Evolutionary conservation across 1,139 yeast genomes (phyloP).

Genomic region (Pichia sp.): DNA sequence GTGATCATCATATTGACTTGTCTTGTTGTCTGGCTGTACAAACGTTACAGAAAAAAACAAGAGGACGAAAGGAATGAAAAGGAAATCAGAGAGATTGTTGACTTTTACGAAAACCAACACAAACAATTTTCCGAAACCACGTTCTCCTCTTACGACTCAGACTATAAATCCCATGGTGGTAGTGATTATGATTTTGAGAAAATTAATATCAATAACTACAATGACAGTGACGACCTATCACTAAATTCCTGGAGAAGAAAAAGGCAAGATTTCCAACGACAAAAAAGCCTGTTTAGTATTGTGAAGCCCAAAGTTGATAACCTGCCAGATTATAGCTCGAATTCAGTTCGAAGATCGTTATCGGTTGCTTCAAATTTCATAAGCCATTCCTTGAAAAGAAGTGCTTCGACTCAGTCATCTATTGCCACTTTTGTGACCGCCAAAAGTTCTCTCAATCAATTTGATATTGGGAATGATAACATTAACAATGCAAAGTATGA

Average conservation of each 20-base stretch:
- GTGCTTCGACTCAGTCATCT: constrained; percentile 29
- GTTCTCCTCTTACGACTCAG: constrained; percentile 23
- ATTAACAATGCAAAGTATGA: not conserved
- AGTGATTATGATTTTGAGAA: constrained; percentile 21
- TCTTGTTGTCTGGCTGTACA: constrained; percentile 23
- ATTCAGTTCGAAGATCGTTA: constrained; percentile 23
- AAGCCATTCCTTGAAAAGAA: constrained; percentile 25
- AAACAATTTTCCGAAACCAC: constrained; percentile 22
- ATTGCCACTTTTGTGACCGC: constrained; percentile 26
- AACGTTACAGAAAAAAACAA: constrained; percentile 24
- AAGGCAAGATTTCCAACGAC: constrained; percentile 43
- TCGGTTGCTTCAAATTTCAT: constrained; percentile 27
- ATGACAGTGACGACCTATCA: constrained; percentile 42
- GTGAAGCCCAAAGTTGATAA: constrained; percentile 2
- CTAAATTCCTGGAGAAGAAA: constrained; percentile 50
- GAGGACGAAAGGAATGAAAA: constrained; percentile 29
- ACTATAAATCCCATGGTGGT: constrained; percentile 15
- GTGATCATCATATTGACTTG: constrained; percentile 24
- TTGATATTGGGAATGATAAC: not conserved
- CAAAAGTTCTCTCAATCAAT: constrained; percentile 9
- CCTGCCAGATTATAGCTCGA: constrained; percentile 5
- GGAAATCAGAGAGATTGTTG: constrained; percentile 31
- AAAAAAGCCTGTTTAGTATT: not conserved
- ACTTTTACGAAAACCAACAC: constrained; percentile 28
- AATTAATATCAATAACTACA: constrained; percentile 24